Percentiles rank a stretch among this genome's conserved stretches.
Evolutionary conservation across 2,329 filamentous ascomycete species (phyloP).

Genomic region (Drechslera avenae): DNA sequence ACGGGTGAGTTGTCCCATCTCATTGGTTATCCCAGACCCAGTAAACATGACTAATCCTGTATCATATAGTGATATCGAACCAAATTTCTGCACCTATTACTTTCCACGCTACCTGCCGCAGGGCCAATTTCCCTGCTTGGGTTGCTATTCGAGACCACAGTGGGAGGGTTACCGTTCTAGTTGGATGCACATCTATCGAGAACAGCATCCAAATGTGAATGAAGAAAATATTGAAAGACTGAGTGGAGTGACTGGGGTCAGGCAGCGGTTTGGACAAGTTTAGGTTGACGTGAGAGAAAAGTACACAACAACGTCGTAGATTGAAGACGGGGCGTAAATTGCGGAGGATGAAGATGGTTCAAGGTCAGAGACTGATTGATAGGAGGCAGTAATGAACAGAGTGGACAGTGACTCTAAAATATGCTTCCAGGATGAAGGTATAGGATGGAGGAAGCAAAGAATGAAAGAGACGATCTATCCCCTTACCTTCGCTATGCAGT

Average conservation of each 20-base stretch:
- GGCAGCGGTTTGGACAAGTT: conserved; percentile 14
- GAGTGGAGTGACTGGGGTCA: conserved; percentile 26
- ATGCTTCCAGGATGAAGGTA: too few species aligned
- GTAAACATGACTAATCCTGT: neutral
- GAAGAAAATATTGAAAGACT: conserved; percentile 24
- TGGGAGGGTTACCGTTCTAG: conserved; percentile 14
- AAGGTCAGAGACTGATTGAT: too few species aligned
- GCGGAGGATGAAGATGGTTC: too few species aligned
- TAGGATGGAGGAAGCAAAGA: too few species aligned
- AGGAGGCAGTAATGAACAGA: too few species aligned
- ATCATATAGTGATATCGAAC: neutral
- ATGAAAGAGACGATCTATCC: neutral
- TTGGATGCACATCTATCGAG: conserved; percentile 27
- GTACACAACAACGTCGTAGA: neutral
- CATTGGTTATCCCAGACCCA: neutral
- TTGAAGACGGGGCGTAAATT: neutral
- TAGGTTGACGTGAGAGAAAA: neutral
- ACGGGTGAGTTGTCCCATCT: neutral
- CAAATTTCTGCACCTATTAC: conserved; percentile 27
- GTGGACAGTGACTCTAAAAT: too few species aligned
- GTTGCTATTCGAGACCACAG: conserved; percentile 30
- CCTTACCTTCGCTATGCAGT: neutral
- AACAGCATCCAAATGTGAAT: conserved; percentile 22
- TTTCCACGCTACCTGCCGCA: conserved; percentile 23
- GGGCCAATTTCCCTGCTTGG: conserved; percentile 29